These are phyloP conservation scores for Entomortierella parvispora DNA, from an alignment of 192 early-diverging fungal species.

Conservation along the genomic window DNA sequence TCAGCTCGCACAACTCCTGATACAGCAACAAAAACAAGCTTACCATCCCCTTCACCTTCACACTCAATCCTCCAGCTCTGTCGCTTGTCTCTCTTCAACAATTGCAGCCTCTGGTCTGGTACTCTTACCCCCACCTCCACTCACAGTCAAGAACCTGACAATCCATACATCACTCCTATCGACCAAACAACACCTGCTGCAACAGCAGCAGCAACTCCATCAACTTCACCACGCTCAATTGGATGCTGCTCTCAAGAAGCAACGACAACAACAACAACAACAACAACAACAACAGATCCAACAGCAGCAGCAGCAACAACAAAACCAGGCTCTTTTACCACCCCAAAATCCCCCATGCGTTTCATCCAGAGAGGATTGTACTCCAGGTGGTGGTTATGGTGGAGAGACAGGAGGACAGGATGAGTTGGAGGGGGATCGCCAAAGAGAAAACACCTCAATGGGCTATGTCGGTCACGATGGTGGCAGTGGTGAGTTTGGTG, in stretches of 20 bases:
- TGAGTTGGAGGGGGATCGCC: slow-evolving; percentile 21
- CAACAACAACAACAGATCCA: slow-evolving; percentile 13
- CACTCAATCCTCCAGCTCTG: slow-evolving; percentile 13
- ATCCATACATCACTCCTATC: slow-evolving; percentile 49
- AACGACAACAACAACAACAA: slow-evolving; percentile 37
- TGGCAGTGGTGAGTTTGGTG: not conserved
- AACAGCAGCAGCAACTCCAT: slow-evolving; percentile 47
- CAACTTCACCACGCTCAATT: slow-evolving; percentile 48
- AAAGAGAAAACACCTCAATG: slow-evolving; percentile 14
- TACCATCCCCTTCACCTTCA: not conserved
- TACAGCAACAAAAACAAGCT: slow-evolving; percentile 17
- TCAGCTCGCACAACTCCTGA: slow-evolving; percentile 22
- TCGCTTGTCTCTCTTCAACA: slow-evolving; percentile 29
- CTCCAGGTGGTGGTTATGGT: slow-evolving; percentile 8
- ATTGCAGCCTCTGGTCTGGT: slow-evolving; percentile 48
- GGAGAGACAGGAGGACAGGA: slow-evolving; percentile 15
- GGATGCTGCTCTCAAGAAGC: slow-evolving; percentile 41
- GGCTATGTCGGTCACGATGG: slow-evolving; percentile 7
- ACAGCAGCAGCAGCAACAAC: slow-evolving; percentile 9
- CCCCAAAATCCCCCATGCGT: slow-evolving; percentile 1
- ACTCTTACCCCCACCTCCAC: slow-evolving; percentile 37
- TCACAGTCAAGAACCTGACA: slow-evolving; percentile 43
- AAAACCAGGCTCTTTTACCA: slow-evolving; percentile 1
- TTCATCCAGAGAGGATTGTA: slow-evolving; percentile 33
- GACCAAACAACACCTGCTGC: slow-evolving; percentile 46